Evolutionary conservation across 2,329 filamentous ascomycete genomes (phyloP).

Genomic region (Penicillium sp.): DNA sequence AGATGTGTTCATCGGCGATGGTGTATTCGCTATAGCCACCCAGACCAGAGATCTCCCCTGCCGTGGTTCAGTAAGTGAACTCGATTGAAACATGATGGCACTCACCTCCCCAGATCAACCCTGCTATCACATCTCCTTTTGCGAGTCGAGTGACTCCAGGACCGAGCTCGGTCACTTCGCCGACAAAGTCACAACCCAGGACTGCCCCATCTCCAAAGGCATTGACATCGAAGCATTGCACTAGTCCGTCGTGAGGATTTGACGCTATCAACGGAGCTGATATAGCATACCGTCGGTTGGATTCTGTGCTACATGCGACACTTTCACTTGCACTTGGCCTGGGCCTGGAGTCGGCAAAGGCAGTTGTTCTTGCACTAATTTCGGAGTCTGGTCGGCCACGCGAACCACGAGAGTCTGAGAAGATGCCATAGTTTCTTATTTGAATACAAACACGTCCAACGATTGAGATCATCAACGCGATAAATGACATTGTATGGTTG

Average conservation of each 20-base stretch:
- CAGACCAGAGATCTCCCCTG: constrained; percentile 15
- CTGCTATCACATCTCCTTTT: constrained; percentile 33
- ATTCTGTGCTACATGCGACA: constrained; percentile 23
- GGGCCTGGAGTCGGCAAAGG: constrained; percentile 6
- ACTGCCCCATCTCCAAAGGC: constrained; percentile 33
- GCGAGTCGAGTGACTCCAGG: constrained; percentile 23
- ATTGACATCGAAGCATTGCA: constrained; percentile 33
- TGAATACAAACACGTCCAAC: too few relatives aligned
- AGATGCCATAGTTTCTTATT: too few relatives aligned
- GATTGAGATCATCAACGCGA: too few relatives aligned
- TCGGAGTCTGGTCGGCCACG: constrained; percentile 4
- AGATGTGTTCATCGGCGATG: constrained; percentile 40
- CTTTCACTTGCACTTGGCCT: constrained; percentile 21
- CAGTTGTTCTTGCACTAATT: constrained; percentile 10
- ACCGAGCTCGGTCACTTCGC: constrained; percentile 31
- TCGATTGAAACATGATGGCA: background rate
- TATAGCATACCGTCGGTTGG: constrained; percentile 18
- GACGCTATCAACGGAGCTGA: background rate
- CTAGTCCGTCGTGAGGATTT: constrained; percentile 10
- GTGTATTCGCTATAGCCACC: constrained; percentile 40
- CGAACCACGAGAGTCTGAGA: constrained; percentile 12
- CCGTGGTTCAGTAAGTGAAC: background rate
- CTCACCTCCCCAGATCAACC: constrained; percentile 31
- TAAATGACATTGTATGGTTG: too few relatives aligned
- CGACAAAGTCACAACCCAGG: constrained; percentile 32